These are phyloP conservation scores for Leishmania amazonensis DNA, from an alignment of 208 protist genomes.

Conservation along the genomic window DNA sequence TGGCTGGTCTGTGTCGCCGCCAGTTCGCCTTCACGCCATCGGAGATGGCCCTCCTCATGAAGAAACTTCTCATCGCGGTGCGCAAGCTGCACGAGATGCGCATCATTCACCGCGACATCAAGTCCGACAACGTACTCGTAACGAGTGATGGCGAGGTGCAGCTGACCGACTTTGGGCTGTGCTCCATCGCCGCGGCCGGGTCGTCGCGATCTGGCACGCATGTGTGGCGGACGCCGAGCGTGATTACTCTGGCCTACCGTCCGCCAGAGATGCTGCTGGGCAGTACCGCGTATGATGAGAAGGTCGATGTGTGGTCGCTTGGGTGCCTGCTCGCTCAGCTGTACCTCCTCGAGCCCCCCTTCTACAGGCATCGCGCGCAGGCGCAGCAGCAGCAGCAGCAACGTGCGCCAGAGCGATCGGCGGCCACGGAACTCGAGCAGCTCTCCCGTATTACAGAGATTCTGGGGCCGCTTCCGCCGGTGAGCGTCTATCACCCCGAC, in stretches of 20 bases:
- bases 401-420: constrained; percentile 26
- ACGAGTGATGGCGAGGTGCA: constrained; percentile 60
- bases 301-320: constrained; percentile 94
- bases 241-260: constrained; percentile 95
- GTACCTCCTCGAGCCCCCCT: constrained; percentile 81
- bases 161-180: constrained; percentile 88
- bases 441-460: constrained; percentile 72
- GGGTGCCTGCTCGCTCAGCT: constrained; percentile 97
- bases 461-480: constrained; percentile 59
- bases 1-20: constrained; percentile 68
- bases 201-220: constrained; percentile 8
- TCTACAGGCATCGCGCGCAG: constrained; percentile 48
- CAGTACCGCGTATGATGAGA: constrained; percentile 75
- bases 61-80: constrained; percentile 57
- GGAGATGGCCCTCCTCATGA: constrained; percentile 84
- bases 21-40: constrained; percentile 60
- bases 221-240: constrained; percentile 82
- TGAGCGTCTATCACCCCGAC: constrained; percentile 42
- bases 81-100: constrained; percentile 81
- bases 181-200: constrained; percentile 48
- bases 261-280: constrained; percentile 96
- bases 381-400: constrained; percentile 27
- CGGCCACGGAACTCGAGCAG: constrained; percentile 76
- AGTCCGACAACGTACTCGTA: constrained; percentile 89
- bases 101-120: constrained; percentile 93